Evolutionary conservation across 345 rosid species (phyloP), one percentile per base, ranked within the genome.

Genomic region (Balakata baccata): DNA sequence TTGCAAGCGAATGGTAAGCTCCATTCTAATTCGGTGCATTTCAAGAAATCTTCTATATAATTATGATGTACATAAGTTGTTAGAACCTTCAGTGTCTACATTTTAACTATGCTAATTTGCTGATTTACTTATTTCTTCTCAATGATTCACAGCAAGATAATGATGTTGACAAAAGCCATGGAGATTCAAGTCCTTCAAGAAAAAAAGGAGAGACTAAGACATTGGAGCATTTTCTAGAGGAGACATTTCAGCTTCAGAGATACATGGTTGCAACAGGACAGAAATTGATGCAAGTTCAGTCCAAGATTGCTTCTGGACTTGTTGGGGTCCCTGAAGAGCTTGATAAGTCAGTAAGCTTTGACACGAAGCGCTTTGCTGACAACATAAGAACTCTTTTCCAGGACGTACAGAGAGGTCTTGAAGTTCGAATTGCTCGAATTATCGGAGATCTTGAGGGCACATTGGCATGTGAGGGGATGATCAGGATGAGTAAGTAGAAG

Each of bases 381-480:
- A 85, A 78, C 60, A 64, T 91, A 14, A 87, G 78, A 83, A 75
- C 79, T 58, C 79, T 92, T 54, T 89, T 91, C 68, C 92, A 86
- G 72, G 98, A 95, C 72, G 87, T 95, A 72, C 99, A 95, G 49
- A 87, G 97, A 73, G 97, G 98, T 51, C 87, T 92, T 18, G 99
- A 91, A 80, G 93, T 95, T 74, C 87, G 94, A 61, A 95, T 92
- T 82, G 85, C 98, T 52, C 81, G 94, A 78, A 87, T 84, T 54
- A 92, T 92, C 1, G 99, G 98, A 61, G 98, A 95, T 68, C 87
- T 95, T 65, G 97, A 84, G 75, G 97, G 97, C 3, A 89, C 98
- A 29, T 66, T 95, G 60, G 98, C 99, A 75, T 86, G 96, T 46
- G 92, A 95, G 17, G 99, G 97, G 49, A 95, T 95, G 83, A 84